Evolutionary conservation across 139 green algal species (phyloP).

Genomic region (Tetradesmus obliquus): DNA sequence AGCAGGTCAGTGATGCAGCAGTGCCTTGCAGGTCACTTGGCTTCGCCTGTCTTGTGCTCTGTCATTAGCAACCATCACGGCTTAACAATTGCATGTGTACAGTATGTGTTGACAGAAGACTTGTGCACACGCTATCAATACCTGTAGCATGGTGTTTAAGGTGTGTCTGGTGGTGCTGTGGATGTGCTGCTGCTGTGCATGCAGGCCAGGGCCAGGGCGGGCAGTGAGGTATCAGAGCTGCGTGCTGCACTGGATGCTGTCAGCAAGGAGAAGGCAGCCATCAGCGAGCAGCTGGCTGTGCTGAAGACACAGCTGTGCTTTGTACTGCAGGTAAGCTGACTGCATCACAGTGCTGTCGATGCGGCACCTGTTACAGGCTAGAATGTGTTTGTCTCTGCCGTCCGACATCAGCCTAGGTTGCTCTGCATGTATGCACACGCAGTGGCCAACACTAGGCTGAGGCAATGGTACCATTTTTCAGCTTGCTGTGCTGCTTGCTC

Average conservation of each 20-base stretch:
- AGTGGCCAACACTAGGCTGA: neutral
- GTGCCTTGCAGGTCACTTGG: neutral
- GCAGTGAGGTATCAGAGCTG: constrained; percentile 32
- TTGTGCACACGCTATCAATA: no score
- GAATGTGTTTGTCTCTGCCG: neutral
- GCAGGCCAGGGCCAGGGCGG: constrained; percentile 5
- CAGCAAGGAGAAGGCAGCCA: constrained; percentile 41
- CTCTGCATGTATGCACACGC: no score
- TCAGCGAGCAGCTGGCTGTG: constrained; percentile 69
- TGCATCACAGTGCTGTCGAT: neutral
- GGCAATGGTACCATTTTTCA: neutral
- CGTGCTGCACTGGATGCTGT: constrained; percentile 41
- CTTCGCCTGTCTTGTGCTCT: neutral
- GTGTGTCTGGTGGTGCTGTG: neutral
- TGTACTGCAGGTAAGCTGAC: constrained; percentile 55
- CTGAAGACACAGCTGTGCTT: constrained; percentile 71
- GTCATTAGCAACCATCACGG: neutral
- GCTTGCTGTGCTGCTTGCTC: neutral
- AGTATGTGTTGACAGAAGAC: neutral
- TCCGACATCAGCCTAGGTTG: neutral
- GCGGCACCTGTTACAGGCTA: neutral
- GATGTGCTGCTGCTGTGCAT: neutral
- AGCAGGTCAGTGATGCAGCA: constrained; percentile 20
- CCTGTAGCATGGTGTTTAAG: neutral
- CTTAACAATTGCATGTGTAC: neutral